A percentile compares a stretch with the other conserved stretches of the same genome.
Evolutionary conservation across 306 rosid genomes (phyloP).

Genomic region (Cicer pinnatifidum): DNA sequence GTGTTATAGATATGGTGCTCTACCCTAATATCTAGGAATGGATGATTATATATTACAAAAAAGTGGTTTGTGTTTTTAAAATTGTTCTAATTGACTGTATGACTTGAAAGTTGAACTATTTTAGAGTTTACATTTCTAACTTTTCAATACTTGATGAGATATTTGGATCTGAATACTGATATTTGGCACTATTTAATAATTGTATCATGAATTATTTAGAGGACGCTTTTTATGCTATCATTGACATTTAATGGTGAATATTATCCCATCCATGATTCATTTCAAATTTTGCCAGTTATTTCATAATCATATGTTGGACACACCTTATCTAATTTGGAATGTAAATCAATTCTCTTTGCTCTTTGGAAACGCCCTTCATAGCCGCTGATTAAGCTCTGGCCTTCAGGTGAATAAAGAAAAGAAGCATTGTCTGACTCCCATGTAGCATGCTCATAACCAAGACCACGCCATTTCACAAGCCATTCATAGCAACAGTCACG

Average conservation of each 20-base stretch:
- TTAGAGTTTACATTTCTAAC: conserved; percentile 2
- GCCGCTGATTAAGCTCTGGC: conserved; percentile 54
- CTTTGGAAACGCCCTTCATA: conserved; percentile 57
- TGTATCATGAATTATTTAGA: background rate
- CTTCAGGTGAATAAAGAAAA: conserved; percentile 55
- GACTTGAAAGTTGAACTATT: background rate
- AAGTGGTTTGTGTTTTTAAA: background rate
- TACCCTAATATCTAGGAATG: background rate
- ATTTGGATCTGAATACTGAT: conserved; percentile 9
- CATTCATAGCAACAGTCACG: conserved; percentile 54
- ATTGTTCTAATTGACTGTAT: background rate
- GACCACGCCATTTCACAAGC: conserved; percentile 81
- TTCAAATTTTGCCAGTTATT: background rate
- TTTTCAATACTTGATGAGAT: conserved; percentile 11
- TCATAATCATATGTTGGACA: background rate
- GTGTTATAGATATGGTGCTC: background rate
- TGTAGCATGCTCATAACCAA: conserved; percentile 64
- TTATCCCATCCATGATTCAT: background rate
- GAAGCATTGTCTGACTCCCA: conserved; percentile 73
- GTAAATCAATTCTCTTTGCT: conserved; percentile 46
- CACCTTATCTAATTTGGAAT: conserved; percentile 53
- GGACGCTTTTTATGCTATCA: conserved; percentile 3
- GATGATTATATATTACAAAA: conserved; percentile 14
- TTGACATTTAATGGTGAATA: conserved; percentile 24
- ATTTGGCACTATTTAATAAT: background rate